Base-by-base conservation (phyloP, 2,329 filamentous ascomycete species). In the Didymella keratinophila region DNA sequence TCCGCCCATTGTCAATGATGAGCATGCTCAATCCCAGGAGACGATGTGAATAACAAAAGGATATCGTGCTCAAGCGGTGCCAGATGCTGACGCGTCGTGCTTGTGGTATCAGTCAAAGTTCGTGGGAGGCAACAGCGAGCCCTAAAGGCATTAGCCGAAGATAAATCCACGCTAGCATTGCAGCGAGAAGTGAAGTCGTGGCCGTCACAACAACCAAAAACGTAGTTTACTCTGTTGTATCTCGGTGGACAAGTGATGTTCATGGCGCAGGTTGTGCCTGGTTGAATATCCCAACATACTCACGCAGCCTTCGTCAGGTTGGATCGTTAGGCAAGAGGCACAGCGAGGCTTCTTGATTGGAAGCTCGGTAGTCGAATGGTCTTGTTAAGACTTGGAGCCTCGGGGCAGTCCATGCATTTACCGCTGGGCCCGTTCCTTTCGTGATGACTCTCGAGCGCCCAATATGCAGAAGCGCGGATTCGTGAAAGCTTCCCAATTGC, bases 61-160 rank as follows among this genome's bases (percentile, higher is more conserved):
- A n/a, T 14, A 20, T 10, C 12, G 16, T 4, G 2, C 21, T 10
- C 18, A 18, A 10, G 11, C 8, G 27, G 18, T 27, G 20, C 27
- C 20, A 25, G 6, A 30, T 44, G 44, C 8, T 14, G 37, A 44
- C 8, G 27, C 10, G 16, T 41, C 5, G 28, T 44, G 48, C 16
- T 12, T 45, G 49, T 21, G 10, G 20, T 12, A 12, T 41, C 16
- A 48, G 44, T 36, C 44, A 32, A 8, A 45, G 9, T 45, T 53
- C 39, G 45, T 10, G 43, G 44, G 50, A 58, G 56, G 56, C 56
- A 58, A 45, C 56, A 58, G 45, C 49, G 12, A 44, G 48, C 36
- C 32, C 32, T 25, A 3, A 36, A 36, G n/a, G 55, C 42, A 41
- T 25, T 28, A 21, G 45, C 39, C 45, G 46, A 39, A 53, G 49